Conservation (phyloP, 345 rosid species). For the Populus nigra region DNA sequence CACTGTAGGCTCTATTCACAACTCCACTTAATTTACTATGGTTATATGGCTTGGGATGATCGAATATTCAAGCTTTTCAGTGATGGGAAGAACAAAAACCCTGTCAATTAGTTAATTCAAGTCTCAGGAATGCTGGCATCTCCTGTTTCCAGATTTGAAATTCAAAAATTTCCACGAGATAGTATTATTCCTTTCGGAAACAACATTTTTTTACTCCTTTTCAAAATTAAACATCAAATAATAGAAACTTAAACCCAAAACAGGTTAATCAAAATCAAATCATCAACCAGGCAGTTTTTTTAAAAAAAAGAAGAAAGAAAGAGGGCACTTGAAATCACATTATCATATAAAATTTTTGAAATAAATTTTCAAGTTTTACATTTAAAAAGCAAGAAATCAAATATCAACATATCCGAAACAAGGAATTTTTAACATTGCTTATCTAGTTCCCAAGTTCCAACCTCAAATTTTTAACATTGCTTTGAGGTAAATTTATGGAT, state of each 20-base stretch:
- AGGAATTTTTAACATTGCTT: background rate
- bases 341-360: no score
- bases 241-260: no score
- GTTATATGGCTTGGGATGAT: background rate
- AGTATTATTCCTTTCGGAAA: background rate
- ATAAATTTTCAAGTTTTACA: no score
- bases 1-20: no score
- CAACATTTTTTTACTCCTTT: background rate
- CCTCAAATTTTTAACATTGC: no score
- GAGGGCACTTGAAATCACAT: no score
- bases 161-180: background rate
- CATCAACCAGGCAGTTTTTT: background rate
- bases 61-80: background rate
- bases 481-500: no score
- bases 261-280: background rate
- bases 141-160: background rate
- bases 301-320: no score
- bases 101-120: background rate
- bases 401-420: background rate
- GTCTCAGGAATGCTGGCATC: background rate
- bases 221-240: no score
- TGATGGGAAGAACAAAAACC: background rate
- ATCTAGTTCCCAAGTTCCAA: background rate
- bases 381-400: background rate
- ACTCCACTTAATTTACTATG: background rate